Percentiles rank a stretch among this genome's conserved stretches.
Conservation (phyloP, 805 yeast genomes). For the Saccharomycopsis capsularis region DNA sequence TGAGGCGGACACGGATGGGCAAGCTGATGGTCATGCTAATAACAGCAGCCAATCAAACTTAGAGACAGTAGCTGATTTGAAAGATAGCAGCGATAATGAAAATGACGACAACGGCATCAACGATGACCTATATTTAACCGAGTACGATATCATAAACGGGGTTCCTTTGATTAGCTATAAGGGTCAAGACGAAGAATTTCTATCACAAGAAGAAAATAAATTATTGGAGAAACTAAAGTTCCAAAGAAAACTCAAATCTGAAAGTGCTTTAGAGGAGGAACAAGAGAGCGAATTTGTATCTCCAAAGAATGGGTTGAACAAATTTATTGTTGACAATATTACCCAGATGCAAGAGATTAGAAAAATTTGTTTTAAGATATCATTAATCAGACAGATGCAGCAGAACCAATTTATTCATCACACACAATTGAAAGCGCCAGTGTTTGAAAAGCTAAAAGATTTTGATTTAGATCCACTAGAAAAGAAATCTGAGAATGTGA, state of each 20-base stretch:
- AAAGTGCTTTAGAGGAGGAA: conserved; percentile 29
- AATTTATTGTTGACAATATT: conserved; percentile 58
- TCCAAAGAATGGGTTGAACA: conserved; percentile 50
- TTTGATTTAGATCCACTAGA: conserved; percentile 81
- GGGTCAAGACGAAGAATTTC: conserved; percentile 44
- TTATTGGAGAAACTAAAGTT: conserved; percentile 23
- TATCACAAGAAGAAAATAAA: conserved; percentile 40
- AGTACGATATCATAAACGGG: conserved; percentile 79
- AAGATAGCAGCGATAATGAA: conserved; percentile 25
- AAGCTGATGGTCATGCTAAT: neutral
- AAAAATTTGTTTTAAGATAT: conserved; percentile 79
- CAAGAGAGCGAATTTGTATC: conserved; percentile 36
- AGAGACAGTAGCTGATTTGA: conserved; percentile 5
- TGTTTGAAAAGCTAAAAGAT: conserved; percentile 52
- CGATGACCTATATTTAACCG: conserved; percentile 62
- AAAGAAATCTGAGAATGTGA: conserved; percentile 47
- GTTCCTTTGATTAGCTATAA: conserved; percentile 56
- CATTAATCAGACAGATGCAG: conserved; percentile 85
- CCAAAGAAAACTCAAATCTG: conserved; percentile 25
- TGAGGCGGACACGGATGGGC: conserved; percentile 11
- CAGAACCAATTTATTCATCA: conserved; percentile 70
- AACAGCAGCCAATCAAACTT: neutral
- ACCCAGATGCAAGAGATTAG: conserved; percentile 81
- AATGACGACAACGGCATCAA: conserved; percentile 41
- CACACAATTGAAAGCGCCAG: conserved; percentile 66